These are phyloP conservation scores for Cercospora brassicicola DNA, from an alignment of 2,329 filamentous ascomycete species.

Conservation along the genomic window DNA sequence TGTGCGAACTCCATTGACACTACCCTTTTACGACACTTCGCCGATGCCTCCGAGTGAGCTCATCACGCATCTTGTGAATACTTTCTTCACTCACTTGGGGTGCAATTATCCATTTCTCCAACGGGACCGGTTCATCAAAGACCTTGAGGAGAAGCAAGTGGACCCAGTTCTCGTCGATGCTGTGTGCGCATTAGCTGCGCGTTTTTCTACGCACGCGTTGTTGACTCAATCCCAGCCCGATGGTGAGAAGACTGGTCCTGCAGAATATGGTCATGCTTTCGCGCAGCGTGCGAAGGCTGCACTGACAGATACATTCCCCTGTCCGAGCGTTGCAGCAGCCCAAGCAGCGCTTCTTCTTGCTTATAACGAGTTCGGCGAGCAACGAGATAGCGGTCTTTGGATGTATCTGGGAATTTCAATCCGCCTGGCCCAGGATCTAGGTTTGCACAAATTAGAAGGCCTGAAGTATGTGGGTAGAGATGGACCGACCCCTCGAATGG, in stretches of 20 bases:
- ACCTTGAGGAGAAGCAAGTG: constrained; percentile 75
- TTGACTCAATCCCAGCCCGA: constrained; percentile 47
- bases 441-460: constrained; percentile 78
- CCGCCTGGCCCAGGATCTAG: constrained; percentile 76
- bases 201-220: constrained; percentile 67
- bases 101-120: constrained; percentile 85
- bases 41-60: constrained; percentile 69
- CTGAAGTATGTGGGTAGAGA: constrained; percentile 59
- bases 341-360: constrained; percentile 81
- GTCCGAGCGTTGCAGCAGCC: constrained; percentile 77
- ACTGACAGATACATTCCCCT: constrained; percentile 78
- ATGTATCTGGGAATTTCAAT: constrained; percentile 91
- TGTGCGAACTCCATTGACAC: constrained; percentile 46
- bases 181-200: constrained; percentile 76
- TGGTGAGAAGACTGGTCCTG: constrained; percentile 48
- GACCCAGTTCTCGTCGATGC: constrained; percentile 85
- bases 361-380: constrained; percentile 85
- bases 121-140: constrained; percentile 68
- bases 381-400: constrained; percentile 86
- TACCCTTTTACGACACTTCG: constrained; percentile 76
- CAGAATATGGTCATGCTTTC: constrained; percentile 74
- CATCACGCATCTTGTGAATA: constrained; percentile 73
- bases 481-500: constrained; percentile 57
- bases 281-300: constrained; percentile 80
- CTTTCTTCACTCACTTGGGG: constrained; percentile 78